Percentiles rank a stretch among this genome's conserved stretches.
Conservation (phyloP, 1,284 basidiomycete genomes). For the Pterulicium gracile region DNA sequence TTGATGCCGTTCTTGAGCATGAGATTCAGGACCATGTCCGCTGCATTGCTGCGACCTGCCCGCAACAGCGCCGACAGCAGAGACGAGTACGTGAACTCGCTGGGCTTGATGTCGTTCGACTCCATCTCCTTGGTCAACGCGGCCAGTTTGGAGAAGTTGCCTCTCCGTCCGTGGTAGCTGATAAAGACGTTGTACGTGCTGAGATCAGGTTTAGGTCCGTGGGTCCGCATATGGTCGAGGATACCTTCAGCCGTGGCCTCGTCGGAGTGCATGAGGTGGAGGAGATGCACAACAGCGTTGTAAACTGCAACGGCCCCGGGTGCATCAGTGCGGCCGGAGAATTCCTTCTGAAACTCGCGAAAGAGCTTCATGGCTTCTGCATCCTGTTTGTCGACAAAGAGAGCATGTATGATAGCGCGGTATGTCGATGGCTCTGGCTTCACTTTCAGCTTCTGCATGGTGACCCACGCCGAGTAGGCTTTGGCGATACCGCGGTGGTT, state of each 20-base stretch:
- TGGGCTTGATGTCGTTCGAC: conserved; percentile 43
- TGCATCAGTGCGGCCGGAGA: not conserved
- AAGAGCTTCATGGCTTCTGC: conserved; percentile 39
- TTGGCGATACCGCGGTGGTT: conserved; percentile 32
- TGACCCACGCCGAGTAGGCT: conserved; percentile 43
- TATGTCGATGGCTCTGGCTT: conserved; percentile 46
- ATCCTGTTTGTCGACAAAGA: conserved; percentile 36
- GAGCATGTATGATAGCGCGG: conserved; percentile 45
- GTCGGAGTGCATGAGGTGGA: conserved; percentile 6
- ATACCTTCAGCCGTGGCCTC: conserved; percentile 20
- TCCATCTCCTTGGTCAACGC: conserved; percentile 44
- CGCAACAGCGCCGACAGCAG: conserved; percentile 66
- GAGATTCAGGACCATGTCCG: conserved; percentile 46
- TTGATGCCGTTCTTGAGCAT: conserved; percentile 68
- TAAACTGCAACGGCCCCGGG: not conserved
- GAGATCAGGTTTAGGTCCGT: conserved; percentile 54
- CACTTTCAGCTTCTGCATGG: conserved; percentile 42
- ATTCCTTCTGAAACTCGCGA: conserved; percentile 28
- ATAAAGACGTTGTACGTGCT: conserved; percentile 75
- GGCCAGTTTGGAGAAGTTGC: conserved; percentile 50
- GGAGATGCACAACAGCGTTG: not conserved
- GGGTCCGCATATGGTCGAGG: conserved; percentile 20
- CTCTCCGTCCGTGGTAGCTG: conserved; percentile 46
- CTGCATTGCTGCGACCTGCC: conserved; percentile 55
- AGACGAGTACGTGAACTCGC: conserved; percentile 74